Evolutionary conservation across 257 asterid species (phyloP).

Genomic region (Salvia hispanica): DNA sequence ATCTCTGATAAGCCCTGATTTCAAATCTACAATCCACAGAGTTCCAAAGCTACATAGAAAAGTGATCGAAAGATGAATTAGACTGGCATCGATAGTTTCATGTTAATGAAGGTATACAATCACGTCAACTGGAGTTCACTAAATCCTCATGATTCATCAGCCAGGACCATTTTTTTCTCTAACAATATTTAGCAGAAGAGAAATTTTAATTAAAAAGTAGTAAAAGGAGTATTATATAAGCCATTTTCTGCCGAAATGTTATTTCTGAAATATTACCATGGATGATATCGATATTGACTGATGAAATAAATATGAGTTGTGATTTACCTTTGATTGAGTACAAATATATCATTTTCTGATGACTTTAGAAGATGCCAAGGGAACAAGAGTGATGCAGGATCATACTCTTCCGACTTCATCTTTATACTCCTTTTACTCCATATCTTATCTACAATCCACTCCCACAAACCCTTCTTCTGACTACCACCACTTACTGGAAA

Average conservation of each 20-base stretch:
- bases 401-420: constrained; percentile 45
- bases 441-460: constrained; percentile 65
- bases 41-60: constrained; percentile 65
- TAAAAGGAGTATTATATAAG: neutral
- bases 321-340: constrained; percentile 77
- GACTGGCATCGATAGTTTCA: neutral
- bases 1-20: constrained; percentile 64
- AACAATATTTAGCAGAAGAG: neutral
- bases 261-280: constrained; percentile 12
- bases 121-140: too few relatives aligned
- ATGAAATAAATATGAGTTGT: constrained; percentile 5
- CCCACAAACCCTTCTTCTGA: constrained; percentile 58
- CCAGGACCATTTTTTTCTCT: neutral
- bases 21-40: constrained; percentile 76
- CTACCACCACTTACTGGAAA: constrained; percentile 47
- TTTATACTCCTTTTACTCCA: constrained; percentile 44
- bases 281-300: neutral
- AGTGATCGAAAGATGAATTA: constrained; percentile 25
- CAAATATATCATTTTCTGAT: constrained; percentile 48
- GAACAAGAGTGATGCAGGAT: constrained; percentile 64
- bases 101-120: too few relatives aligned
- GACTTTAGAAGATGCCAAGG: constrained; percentile 90
- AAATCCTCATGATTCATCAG: too few relatives aligned
- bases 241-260: neutral
- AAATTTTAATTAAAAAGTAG: neutral